Evolutionary conservation across 2,329 filamentous ascomycete species (phyloP).

Genomic region (Ascochyta lentis): DNA sequence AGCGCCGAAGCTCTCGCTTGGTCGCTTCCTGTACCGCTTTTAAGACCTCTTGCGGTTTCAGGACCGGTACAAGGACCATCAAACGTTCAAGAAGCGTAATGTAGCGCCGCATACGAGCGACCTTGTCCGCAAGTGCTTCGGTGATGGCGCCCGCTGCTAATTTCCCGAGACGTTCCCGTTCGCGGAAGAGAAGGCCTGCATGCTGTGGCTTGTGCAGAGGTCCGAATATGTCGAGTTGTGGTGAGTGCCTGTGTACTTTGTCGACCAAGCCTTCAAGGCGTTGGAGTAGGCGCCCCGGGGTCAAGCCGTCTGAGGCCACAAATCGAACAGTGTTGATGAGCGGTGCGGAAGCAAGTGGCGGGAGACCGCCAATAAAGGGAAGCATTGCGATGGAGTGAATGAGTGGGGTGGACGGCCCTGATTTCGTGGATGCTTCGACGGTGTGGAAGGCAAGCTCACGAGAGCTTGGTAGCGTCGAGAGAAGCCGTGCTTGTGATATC

Average conservation of each 20-base stretch:
- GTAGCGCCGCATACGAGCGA: conserved; percentile 39
- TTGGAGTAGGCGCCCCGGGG: conserved; percentile 40
- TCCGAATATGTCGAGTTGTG: conserved; percentile 38
- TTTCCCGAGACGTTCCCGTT: conserved; percentile 36
- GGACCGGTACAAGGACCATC: conserved; percentile 35
- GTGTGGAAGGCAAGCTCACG: conserved; percentile 26
- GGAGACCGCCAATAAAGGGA: conserved; percentile 37
- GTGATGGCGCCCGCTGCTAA: conserved; percentile 23
- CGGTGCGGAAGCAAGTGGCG: conserved; percentile 31
- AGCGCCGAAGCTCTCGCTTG: conserved; percentile 26
- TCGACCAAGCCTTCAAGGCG: conserved; percentile 44
- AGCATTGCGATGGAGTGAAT: conserved; percentile 38
- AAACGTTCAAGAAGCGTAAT: conserved; percentile 38
- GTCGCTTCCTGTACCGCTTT: conserved; percentile 30
- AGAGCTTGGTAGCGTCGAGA: conserved; percentile 34
- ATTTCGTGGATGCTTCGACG: conserved; percentile 23
- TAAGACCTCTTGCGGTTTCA: conserved; percentile 28
- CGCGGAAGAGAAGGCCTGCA: conserved; percentile 34
- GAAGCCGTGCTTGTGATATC: conserved; percentile 24
- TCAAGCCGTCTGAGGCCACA: conserved; percentile 35
- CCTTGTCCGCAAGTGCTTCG: conserved; percentile 34
- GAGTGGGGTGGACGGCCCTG: conserved; percentile 24
- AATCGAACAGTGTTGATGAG: conserved; percentile 37
- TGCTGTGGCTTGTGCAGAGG: conserved; percentile 35
- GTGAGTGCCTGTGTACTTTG: conserved; percentile 40